Evolutionary conservation across 2,329 filamentous ascomycete species (phyloP).

Genomic region (Pseudodiploospora longispora): DNA sequence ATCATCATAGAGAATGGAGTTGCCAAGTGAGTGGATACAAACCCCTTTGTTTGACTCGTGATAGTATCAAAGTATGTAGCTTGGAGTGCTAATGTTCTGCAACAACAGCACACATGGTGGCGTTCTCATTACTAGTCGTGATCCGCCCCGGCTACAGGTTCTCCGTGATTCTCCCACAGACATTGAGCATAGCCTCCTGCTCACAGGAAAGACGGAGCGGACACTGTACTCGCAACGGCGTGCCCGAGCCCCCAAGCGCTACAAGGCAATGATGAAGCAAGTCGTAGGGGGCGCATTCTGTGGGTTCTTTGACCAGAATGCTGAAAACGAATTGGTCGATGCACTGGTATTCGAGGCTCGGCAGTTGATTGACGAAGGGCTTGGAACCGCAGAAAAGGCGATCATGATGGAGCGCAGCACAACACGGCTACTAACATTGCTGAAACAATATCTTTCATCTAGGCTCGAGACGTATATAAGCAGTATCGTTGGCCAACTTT

Average conservation of each 20-base stretch:
- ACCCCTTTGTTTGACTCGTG: too few relatives aligned
- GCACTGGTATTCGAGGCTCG: constrained; percentile 17
- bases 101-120: constrained; percentile 16
- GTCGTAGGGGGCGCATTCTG: constrained; percentile 29
- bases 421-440: constrained; percentile 9
- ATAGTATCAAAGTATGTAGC: not conserved
- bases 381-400: constrained; percentile 8
- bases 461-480: constrained; percentile 21
- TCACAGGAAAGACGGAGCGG: constrained; percentile 12
- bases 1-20: constrained; percentile 32
- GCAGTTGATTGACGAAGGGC: constrained; percentile 14
- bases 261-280: constrained; percentile 32
- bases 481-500: constrained; percentile 21
- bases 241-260: constrained; percentile 18
- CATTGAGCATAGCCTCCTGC: constrained; percentile 14
- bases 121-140: constrained; percentile 18
- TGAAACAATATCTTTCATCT: constrained; percentile 17
- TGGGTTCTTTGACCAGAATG: constrained; percentile 15
- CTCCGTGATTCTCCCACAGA: constrained; percentile 14
- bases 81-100: not conserved
- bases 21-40: constrained; percentile 20
- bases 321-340: constrained; percentile 20
- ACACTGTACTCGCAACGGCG: constrained; percentile 11
- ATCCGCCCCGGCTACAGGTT: constrained; percentile 15
- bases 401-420: constrained; percentile 9